Evolutionary conservation across 345 rosid species (phyloP), one percentile per base, ranked within the genome.

Genomic region (Eucalyptus polyanthemos): DNA sequence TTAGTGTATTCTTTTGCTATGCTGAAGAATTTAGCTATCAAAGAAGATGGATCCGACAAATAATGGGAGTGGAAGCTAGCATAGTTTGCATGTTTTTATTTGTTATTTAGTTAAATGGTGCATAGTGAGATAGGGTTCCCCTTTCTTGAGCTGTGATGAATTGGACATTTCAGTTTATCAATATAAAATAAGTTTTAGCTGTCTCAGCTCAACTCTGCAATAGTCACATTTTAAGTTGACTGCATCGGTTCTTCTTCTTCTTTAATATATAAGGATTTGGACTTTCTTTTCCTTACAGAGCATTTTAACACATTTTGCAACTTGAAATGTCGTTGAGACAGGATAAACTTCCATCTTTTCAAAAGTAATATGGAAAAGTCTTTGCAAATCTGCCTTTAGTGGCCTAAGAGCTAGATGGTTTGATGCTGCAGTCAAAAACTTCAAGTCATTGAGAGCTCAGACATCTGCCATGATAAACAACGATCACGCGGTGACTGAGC

Each of bases 391-490:
- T 76, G 47, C 83, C 47, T 40, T 76, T 24, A 11, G 83, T 76
- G 42, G 50, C 44, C 80, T 60, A 40, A 24, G 45, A 27, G 88
- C 51, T 12, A 83, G 60, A 86, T 87, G 40, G n/a, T 29, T 89
- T 87, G 89, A 45, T 88, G 58, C 49, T 89, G 91, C 94, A 95
- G 97, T 94, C 49, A 94, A 93, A 89, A 94, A 91, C 88, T 94
- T 93, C 91, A 94, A 94, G 92, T 92, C 97, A 53, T 85, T 95
- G 91, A 92, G 92, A 87, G 92, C 94, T 60, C 90, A 94, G 87
- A 92, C 92, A 16, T 88, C 93, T 89, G 93, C 94, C 88, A 87
- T 87, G 37, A 92, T 93, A 90, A 93, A 91, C 86, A 89, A 92
- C 87, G 92, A 88, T 87, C 89, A 90, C 88, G 88, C 92, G 37